phyloP scores from a whole-genome alignment of 2,329 filamentous ascomycete species.

The Penicillium sp. region DNA sequence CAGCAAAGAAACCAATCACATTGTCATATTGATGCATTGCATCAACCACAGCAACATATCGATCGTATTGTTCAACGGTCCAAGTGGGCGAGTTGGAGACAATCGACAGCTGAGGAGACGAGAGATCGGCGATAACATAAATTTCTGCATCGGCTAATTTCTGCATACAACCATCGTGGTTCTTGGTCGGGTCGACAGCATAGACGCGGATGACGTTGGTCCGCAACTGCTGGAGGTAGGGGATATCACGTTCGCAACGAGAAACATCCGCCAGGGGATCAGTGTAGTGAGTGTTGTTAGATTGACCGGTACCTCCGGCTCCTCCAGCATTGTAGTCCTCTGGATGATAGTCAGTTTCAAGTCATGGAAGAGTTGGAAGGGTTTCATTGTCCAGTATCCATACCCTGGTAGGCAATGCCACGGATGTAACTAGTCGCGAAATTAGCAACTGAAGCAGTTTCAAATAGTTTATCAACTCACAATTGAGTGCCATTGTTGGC shows the following conservation, averaged over 20 bases:
- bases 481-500: conserved; percentile 3
- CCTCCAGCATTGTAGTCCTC: conserved; percentile 6
- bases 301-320: conserved; percentile 24
- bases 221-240: conserved; percentile 69
- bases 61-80: conserved; percentile 70
- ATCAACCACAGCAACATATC: conserved; percentile 81
- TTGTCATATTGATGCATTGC: conserved; percentile 77
- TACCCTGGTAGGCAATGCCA: conserved; percentile 8
- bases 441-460: neutral
- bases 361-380: too few relatives aligned
- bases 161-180: conserved; percentile 81
- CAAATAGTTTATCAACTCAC: neutral
- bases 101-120: conserved; percentile 76
- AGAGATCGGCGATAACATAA: conserved; percentile 88
- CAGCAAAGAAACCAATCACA: conserved; percentile 92
- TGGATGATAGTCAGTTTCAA: neutral
- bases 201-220: conserved; percentile 95
- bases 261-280: conserved; percentile 74
- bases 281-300: conserved; percentile 57
- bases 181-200: conserved; percentile 72
- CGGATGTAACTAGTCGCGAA: conserved; percentile 1
- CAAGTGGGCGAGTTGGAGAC: conserved; percentile 75
- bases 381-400: neutral
- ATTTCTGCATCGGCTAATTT: conserved; percentile 78
- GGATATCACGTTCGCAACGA: conserved; percentile 77